Evolutionary conservation across 1,139 yeast species (phyloP).

Genomic region (Cylindricascospora bacillispora): DNA sequence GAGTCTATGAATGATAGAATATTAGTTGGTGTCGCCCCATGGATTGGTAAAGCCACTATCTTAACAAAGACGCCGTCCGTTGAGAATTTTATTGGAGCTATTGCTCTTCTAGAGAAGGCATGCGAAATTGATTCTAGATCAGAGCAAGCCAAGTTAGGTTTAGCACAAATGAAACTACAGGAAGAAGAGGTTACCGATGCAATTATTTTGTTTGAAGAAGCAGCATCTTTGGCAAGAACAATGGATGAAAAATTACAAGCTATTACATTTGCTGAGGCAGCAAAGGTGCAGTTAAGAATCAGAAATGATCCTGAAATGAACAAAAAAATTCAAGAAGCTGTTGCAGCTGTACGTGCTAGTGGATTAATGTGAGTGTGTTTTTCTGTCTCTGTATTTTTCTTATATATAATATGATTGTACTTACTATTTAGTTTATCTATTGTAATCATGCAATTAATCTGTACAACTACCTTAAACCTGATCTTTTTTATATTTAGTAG

Average conservation of each 20-base stretch:
- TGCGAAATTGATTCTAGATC: conserved; percentile 73
- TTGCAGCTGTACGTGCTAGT: conserved; percentile 23
- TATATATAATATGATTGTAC: too few species aligned
- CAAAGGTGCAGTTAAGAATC: conserved; percentile 61
- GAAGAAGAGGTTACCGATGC: conserved; percentile 77
- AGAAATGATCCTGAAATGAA: conserved; percentile 47
- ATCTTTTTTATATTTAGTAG: too few species aligned
- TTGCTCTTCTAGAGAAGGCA: conserved; percentile 60
- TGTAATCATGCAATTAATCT: too few species aligned
- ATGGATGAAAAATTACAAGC: conserved; percentile 85
- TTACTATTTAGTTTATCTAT: too few species aligned
- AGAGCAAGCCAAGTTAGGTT: conserved; percentile 77
- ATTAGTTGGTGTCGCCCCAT: conserved; percentile 79
- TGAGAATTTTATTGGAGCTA: conserved; percentile 47
- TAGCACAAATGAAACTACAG: conserved; percentile 86
- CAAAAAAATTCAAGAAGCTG: conserved; percentile 30
- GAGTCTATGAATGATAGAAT: conserved; percentile 38
- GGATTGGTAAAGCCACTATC: conserved; percentile 78
- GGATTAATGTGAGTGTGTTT: conserved; percentile 10
- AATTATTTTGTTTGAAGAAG: conserved; percentile 64
- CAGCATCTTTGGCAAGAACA: conserved; percentile 71
- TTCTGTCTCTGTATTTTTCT: too few species aligned
- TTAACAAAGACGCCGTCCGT: conserved; percentile 47
- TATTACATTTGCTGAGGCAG: conserved; percentile 84
- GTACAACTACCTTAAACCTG: too few species aligned